Base-by-base conservation (phyloP, 805 yeast species). In the Yarrowia sp. region DNA sequence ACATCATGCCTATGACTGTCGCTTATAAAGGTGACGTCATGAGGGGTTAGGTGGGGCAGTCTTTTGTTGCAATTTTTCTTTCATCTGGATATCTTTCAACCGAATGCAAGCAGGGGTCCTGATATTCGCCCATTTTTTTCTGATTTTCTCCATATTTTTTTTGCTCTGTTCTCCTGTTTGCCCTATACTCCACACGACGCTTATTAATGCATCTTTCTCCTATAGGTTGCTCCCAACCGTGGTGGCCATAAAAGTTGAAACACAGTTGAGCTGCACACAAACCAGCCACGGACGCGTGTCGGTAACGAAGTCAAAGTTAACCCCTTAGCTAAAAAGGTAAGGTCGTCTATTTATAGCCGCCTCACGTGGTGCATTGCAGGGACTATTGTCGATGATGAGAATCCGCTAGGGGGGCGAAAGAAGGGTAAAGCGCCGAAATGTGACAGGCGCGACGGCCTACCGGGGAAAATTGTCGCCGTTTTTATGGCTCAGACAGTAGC, bases 351-450 rank as follows among this genome's bases (percentile, higher is more conserved):
- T 59, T 35, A 41, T 56, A 56, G 63, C 63, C 48, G n/a, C 42
- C 52, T 43, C 65, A 59, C 65, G 65, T 59, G 65, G 52, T 59
- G 65, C 65, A 59, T 59, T 59, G 65, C 65, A 59, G 65, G 19
- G 42, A 16, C 65, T 35, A 16, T 42, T 19, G 36, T 41, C 52
- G 45, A 42, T 36, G 32, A 14, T 9, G 32, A 36, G 58, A 26
- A 26, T 26, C n/a, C 36, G 32, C 9, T 22, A 26, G 12, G 7
- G 22, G 12, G 35, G 35, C 59, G 12, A 36, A 35, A 52, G 32
- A 36, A 36, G 12, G n/a, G 12, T 4, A 16, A 49, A 16, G 56
- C 9, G 38, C 11, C 19, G 8, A 15, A 48, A 15, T 10, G 38
- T 49, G 19, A 8, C 12, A 26, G 10, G 14, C 9, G 36, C 7